phyloP scores from a whole-genome alignment of 257 asterid species.

The Solanum tarapatanum region DNA sequence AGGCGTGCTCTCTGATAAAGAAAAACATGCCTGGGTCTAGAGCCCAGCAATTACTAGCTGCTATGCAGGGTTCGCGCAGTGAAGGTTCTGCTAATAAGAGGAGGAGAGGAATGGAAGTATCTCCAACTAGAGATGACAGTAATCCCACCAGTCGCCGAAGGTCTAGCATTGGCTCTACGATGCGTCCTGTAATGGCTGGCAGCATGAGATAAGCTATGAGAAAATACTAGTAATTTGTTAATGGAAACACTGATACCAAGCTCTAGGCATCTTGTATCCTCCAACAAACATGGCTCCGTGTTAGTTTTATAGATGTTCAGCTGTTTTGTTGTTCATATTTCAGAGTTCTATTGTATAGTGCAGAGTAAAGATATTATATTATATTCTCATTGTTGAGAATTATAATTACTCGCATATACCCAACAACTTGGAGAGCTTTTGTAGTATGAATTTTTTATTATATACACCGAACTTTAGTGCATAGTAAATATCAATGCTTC shows the following conservation, averaged over 20 bases:
- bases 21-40: constrained; percentile 40
- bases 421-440: neutral
- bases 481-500: neutral
- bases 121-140: constrained; percentile 12
- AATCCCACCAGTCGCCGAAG: constrained; percentile 6
- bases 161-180: constrained; percentile 4
- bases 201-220: constrained; percentile 10
- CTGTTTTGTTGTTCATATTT: neutral
- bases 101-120: constrained; percentile 25
- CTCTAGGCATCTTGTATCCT: neutral
- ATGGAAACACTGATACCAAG: neutral
- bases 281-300: neutral
- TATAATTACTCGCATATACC: neutral
- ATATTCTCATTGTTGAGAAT: neutral
- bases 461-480: neutral
- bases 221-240: neutral
- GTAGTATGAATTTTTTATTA: neutral
- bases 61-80: constrained; percentile 25
- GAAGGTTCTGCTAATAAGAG: constrained; percentile 35
- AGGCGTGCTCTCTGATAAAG: constrained; percentile 35
- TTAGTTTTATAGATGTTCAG: neutral
- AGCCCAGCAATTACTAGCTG: constrained; percentile 49
- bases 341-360: neutral
- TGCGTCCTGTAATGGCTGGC: constrained; percentile 20
- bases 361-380: neutral